Conservation (phyloP, 768 basidiomycete species). For the Xanthoconium stramineum region DNA sequence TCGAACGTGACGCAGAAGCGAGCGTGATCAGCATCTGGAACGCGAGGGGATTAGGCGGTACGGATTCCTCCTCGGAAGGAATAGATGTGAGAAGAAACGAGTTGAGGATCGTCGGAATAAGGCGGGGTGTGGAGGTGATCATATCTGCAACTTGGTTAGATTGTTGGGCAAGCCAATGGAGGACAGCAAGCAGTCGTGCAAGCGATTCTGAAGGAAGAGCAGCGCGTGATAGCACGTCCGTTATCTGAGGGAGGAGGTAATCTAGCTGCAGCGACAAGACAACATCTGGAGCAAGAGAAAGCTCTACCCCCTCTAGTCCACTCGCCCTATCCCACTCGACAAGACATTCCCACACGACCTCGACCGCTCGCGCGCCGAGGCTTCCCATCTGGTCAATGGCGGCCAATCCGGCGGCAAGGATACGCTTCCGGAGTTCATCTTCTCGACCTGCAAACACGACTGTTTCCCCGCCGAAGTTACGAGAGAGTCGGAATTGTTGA, state of each 20-base stretch:
- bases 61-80: constrained; percentile 33
- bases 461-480: background rate
- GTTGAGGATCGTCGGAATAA: constrained; percentile 51
- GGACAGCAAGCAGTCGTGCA: constrained; percentile 53
- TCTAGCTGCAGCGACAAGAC: constrained; percentile 30
- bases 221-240: constrained; percentile 37
- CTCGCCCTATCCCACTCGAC: constrained; percentile 54
- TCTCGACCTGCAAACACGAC: constrained; percentile 31
- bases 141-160: constrained; percentile 49
- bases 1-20: constrained; percentile 62
- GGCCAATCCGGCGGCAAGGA: constrained; percentile 64
- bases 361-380: constrained; percentile 64
- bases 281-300: constrained; percentile 16
- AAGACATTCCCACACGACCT: constrained; percentile 70
- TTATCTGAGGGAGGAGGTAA: constrained; percentile 51
- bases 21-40: constrained; percentile 57
- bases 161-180: constrained; percentile 60
- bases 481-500: constrained; percentile 8
- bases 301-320: constrained; percentile 45
- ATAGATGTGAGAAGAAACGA: constrained; percentile 57
- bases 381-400: constrained; percentile 64
- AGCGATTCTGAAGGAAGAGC: constrained; percentile 48
- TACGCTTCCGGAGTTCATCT: constrained; percentile 51
- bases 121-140: constrained; percentile 49
- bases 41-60: constrained; percentile 43